Conservation (phyloP, 257 asterid genomes). For the Linaria vulgaris region DNA sequence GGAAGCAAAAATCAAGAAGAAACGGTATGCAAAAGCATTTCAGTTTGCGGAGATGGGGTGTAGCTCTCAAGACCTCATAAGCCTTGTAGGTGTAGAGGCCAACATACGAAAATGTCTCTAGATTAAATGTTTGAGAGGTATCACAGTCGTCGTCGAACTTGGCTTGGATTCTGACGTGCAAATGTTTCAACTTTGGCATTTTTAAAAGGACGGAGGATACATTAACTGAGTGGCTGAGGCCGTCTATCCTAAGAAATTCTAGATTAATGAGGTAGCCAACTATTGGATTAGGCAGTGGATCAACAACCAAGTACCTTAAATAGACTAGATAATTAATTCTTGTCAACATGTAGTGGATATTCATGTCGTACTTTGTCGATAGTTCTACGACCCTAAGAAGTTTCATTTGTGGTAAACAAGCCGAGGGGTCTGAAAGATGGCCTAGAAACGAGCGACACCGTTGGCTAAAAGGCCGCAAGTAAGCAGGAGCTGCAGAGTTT, state of each 20-base stretch:
- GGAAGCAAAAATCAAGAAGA: constrained; percentile 19
- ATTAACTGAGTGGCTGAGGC: too few species aligned
- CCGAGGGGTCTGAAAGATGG: not conserved
- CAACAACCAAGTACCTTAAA: constrained; percentile 21
- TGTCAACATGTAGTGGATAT: too few species aligned
- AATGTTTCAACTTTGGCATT: constrained; percentile 11
- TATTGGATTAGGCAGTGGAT: not conserved
- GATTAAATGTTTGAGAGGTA: not conserved
- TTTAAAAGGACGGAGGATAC: not conserved
- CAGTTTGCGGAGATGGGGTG: not conserved
- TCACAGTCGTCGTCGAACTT: not conserved
- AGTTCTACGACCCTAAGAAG: constrained; percentile 13
- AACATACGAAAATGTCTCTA: constrained; percentile 9
- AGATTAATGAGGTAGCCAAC: not conserved
- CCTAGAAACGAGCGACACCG: not conserved
- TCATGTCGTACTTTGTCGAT: not conserved
- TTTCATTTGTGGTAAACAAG: not conserved
- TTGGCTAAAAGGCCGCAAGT: not conserved
- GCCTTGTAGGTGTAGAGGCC: not conserved
- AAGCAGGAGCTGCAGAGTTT: not conserved
- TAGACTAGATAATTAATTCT: not conserved
- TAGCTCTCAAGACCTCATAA: not conserved
- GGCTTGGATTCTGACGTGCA: not conserved
- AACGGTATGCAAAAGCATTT: not conserved
- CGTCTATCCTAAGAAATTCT: constrained; percentile 4